A percentile compares a stretch with the other conserved stretches of the same genome.
phyloP scores from a whole-genome alignment of 352 stramenopile species.

The Phytophthora capsici region DNA sequence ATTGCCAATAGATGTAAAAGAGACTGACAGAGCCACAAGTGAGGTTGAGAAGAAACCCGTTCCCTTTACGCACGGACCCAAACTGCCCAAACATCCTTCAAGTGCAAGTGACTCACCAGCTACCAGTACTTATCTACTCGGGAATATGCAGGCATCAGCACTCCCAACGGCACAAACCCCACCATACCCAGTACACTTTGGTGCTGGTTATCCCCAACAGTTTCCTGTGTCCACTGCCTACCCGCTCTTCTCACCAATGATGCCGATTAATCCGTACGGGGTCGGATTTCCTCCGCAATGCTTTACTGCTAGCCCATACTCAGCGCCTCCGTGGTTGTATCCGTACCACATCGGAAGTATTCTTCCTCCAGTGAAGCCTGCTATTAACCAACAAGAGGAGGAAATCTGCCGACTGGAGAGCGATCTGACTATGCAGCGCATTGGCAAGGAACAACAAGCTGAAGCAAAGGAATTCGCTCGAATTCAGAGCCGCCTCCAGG shows the following conservation, averaged over 20 bases:
- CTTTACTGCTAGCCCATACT: conserved; percentile 18
- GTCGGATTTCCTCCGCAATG: conserved; percentile 20
- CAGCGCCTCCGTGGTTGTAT: conserved; percentile 17
- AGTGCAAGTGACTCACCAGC: not conserved
- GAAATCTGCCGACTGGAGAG: conserved; percentile 35
- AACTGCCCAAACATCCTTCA: not conserved
- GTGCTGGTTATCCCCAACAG: conserved; percentile 4
- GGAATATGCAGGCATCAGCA: not conserved
- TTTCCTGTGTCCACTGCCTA: conserved; percentile 11
- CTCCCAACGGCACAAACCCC: not conserved
- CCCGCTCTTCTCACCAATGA: conserved; percentile 11
- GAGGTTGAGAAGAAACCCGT: conserved; percentile 22
- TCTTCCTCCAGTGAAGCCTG: conserved; percentile 6
- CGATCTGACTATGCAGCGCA: conserved; percentile 30
- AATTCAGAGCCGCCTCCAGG: conserved; percentile 29
- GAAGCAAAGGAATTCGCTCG: conserved; percentile 32
- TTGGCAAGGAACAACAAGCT: conserved; percentile 22
- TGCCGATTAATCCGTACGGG: conserved; percentile 22
- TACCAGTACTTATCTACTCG: conserved; percentile 1
- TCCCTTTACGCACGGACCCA: not conserved
- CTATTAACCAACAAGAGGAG: conserved; percentile 29
- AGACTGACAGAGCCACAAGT: not conserved
- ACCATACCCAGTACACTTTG: conserved; percentile 7
- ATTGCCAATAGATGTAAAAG: conserved; percentile 2
- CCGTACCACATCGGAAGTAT: conserved; percentile 4